Evolutionary conservation across 345 rosid genomes (phyloP).

Genomic region (Cardamine resedifolia): DNA sequence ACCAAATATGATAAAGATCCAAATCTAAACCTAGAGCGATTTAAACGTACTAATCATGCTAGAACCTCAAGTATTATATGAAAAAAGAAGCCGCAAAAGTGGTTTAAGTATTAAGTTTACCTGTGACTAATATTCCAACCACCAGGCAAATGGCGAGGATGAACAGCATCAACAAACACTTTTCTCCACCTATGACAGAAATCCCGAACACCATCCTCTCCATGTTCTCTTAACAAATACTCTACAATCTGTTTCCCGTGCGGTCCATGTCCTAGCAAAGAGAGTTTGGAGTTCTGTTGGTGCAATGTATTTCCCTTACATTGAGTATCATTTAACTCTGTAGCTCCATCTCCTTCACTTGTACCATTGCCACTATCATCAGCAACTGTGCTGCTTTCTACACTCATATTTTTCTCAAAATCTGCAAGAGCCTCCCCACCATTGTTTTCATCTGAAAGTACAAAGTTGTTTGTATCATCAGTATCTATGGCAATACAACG

Average conservation of each 20-base stretch:
- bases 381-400: conserved; percentile 30
- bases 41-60: neutral
- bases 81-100: neutral
- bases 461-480: conserved; percentile 24
- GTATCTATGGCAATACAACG: conserved; percentile 9
- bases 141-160: conserved; percentile 81
- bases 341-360: conserved; percentile 37
- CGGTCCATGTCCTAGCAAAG: conserved; percentile 94
- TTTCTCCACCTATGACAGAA: conserved; percentile 97
- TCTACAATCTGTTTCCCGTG: conserved; percentile 91
- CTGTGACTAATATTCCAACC: conserved; percentile 90
- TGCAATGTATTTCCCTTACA: conserved; percentile 37
- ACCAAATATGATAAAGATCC: conserved; percentile 9
- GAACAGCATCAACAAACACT: conserved; percentile 75
- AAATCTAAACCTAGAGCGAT: neutral
- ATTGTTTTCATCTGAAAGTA: conserved; percentile 18
- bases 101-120: conserved; percentile 19
- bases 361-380: conserved; percentile 29
- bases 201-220: conserved; percentile 70
- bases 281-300: conserved; percentile 59
- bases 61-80: neutral
- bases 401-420: conserved; percentile 27
- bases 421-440: conserved; percentile 21
- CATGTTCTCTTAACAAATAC: conserved; percentile 54
- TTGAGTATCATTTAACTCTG: conserved; percentile 33